phyloP scores from a whole-genome alignment of 495 filamentous ascomycete species.

The Xylaria telfairii region DNA sequence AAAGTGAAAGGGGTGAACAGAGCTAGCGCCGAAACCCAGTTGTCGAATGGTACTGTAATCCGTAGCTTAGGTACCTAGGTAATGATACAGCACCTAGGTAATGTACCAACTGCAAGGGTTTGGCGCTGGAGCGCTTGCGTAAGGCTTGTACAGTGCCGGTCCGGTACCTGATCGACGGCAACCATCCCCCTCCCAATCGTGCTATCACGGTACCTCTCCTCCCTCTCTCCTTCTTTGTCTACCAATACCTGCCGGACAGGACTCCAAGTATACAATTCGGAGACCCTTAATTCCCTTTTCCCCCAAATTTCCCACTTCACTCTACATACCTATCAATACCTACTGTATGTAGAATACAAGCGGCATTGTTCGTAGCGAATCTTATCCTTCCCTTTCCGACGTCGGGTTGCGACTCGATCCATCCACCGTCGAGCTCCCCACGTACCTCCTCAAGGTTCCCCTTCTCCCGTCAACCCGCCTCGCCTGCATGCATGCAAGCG shows the following conservation, averaged over 20 bases:
- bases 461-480: not conserved
- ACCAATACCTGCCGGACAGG: too few relatives aligned
- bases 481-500: not conserved
- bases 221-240: conserved; percentile 14
- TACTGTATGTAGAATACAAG: not conserved
- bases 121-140: too few relatives aligned
- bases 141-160: not conserved
- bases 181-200: not conserved
- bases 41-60: not conserved
- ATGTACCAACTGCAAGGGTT: too few relatives aligned
- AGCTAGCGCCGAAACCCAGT: not conserved
- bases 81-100: too few relatives aligned
- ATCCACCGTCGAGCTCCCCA: not conserved
- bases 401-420: not conserved
- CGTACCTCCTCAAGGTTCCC: not conserved
- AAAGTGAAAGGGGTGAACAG: not conserved
- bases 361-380: not conserved
- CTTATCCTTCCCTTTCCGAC: conserved; percentile 8
- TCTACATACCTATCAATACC: not conserved
- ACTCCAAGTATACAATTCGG: not conserved
- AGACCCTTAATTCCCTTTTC: not conserved
- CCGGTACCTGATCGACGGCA: conserved; percentile 10
- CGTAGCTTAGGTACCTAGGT: too few relatives aligned
- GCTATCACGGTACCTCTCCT: not conserved
- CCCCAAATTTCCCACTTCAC: not conserved